Evolutionary conservation across 169 alveolate genomes (phyloP).

Genomic region (Neospora caninum): DNA sequence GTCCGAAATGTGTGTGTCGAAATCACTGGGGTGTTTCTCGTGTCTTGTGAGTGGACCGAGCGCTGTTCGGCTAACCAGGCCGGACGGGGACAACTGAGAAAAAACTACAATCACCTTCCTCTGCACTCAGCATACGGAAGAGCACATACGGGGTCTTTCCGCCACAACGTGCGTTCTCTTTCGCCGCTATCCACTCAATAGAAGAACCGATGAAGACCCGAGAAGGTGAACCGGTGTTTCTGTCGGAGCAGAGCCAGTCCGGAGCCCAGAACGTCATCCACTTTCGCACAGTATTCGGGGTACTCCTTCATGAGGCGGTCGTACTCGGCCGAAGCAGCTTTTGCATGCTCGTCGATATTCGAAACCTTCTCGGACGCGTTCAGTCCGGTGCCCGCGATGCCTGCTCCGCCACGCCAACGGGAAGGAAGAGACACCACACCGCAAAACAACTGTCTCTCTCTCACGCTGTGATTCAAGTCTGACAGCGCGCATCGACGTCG

Average conservation of each 20-base stretch:
- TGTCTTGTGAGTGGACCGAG: too few relatives aligned
- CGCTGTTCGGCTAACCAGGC: too few relatives aligned
- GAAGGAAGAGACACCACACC: neutral
- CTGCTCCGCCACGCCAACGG: neutral
- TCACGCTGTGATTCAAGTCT: too few relatives aligned
- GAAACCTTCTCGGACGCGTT: conserved; percentile 24
- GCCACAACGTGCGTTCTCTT: too few relatives aligned
- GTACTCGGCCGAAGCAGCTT: conserved; percentile 27
- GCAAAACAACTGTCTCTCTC: too few relatives aligned
- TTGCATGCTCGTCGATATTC: conserved; percentile 55
- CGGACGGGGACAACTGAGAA: too few relatives aligned
- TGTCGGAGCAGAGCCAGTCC: conserved; percentile 64
- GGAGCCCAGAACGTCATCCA: conserved; percentile 55
- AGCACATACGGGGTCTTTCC: too few relatives aligned
- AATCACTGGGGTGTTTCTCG: too few relatives aligned
- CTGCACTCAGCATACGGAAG: too few relatives aligned
- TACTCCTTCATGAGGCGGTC: conserved; percentile 36
- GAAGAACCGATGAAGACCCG: conserved; percentile 49
- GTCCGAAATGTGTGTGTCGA: too few relatives aligned
- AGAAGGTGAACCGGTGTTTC: conserved; percentile 40
- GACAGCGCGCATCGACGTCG: too few relatives aligned
- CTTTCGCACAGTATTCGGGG: conserved; percentile 6
- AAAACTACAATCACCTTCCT: too few relatives aligned
- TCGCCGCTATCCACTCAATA: neutral
- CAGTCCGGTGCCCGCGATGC: conserved; percentile 68